phyloP scores from a whole-genome alignment of 495 filamentous ascomycete genomes.

The Podospora didyma region DNA sequence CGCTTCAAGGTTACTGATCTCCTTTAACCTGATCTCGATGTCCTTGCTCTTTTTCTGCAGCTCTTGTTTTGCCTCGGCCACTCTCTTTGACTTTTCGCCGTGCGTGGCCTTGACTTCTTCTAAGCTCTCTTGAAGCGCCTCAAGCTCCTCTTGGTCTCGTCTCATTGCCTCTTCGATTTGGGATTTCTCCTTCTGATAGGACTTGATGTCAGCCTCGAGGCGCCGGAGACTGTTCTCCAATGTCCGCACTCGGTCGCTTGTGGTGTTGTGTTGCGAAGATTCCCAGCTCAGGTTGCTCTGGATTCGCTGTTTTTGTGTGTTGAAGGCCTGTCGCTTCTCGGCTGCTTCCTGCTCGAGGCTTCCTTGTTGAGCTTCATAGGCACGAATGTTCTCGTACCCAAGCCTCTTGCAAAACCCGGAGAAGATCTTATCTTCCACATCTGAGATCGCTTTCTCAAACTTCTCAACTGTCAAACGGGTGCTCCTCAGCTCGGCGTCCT shows the following conservation, averaged over 20 bases:
- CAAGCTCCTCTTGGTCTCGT: constrained; percentile 69
- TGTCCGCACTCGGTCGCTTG: constrained; percentile 62
- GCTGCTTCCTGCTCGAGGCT: constrained; percentile 82
- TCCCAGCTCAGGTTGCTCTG: constrained; percentile 78
- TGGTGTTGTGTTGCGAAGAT: constrained; percentile 61
- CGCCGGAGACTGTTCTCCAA: constrained; percentile 63
- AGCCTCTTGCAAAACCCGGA: constrained; percentile 79
- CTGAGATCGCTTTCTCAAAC: constrained; percentile 71
- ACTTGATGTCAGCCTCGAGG: constrained; percentile 60
- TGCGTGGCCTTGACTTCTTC: constrained; percentile 62
- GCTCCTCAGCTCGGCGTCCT: constrained; percentile 61
- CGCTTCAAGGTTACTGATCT: constrained; percentile 71
- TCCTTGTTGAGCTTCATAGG: constrained; percentile 90
- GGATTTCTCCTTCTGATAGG: constrained; percentile 69
- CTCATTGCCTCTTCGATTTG: constrained; percentile 69
- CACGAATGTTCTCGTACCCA: constrained; percentile 83
- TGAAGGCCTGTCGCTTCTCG: constrained; percentile 82
- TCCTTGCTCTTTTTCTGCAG: constrained; percentile 78
- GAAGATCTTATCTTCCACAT: constrained; percentile 88
- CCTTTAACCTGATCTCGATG: constrained; percentile 74
- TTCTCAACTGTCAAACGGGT: constrained; percentile 61
- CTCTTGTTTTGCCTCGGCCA: constrained; percentile 76
- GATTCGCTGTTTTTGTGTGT: constrained; percentile 74
- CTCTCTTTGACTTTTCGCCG: constrained; percentile 65
- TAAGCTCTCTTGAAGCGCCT: constrained; percentile 66